phyloP scores from a whole-genome alignment of 2,329 filamentous ascomycete genomes.

The Talaromyces sp. region DNA sequence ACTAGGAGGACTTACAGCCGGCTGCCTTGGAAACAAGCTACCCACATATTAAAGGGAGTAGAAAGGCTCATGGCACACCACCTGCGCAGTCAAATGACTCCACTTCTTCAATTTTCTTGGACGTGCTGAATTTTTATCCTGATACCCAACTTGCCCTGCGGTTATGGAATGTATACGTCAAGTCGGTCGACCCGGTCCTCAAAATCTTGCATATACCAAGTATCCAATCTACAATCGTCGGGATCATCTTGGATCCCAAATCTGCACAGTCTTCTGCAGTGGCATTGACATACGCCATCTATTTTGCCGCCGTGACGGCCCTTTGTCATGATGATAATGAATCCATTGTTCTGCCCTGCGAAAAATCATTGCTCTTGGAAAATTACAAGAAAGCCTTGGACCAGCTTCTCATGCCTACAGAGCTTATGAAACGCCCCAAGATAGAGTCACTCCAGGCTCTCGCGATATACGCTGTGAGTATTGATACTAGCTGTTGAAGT shows the following conservation, averaged over 20 bases:
- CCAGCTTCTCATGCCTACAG: constrained; percentile 17
- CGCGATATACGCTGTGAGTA: constrained; percentile 22
- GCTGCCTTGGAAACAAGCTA: background rate
- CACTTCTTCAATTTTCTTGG: constrained; percentile 4
- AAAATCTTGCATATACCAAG: constrained; percentile 25
- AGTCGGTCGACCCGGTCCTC: constrained; percentile 23
- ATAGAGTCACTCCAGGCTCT: constrained; percentile 21
- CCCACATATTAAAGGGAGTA: background rate
- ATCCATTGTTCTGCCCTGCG: constrained; percentile 18
- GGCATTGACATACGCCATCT: constrained; percentile 55
- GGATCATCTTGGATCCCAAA: constrained; percentile 31
- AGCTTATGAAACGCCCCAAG: constrained; percentile 22
- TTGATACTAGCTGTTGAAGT: constrained; percentile 21
- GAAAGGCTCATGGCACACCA: background rate
- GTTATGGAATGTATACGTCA: constrained; percentile 22
- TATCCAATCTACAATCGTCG: constrained; percentile 21
- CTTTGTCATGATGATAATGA: constrained; percentile 27
- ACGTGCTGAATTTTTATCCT: constrained; percentile 20
- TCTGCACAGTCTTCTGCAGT: constrained; percentile 29
- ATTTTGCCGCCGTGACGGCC: constrained; percentile 52
- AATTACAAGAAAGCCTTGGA: constrained; percentile 18
- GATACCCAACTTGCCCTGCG: constrained; percentile 21
- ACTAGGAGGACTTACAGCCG: background rate
- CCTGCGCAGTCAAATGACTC: background rate
- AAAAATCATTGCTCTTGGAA: constrained; percentile 13